Percentiles rank a stretch among this genome's conserved stretches.
Evolutionary conservation across 768 basidiomycete genomes (phyloP).

Genomic region (Mycena sanguinolenta): DNA sequence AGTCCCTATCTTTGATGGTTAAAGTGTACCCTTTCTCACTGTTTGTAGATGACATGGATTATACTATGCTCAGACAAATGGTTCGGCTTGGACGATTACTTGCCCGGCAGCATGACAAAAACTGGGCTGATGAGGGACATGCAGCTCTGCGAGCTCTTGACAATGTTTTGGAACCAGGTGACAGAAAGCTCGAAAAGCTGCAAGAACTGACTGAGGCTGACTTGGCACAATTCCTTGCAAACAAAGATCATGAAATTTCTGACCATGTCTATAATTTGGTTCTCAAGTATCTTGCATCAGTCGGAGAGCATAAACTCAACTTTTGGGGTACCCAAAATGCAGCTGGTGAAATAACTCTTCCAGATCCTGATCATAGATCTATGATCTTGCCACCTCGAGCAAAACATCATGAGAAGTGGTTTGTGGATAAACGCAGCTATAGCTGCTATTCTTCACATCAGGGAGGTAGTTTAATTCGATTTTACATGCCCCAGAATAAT

Average conservation of each 20-base stretch:
- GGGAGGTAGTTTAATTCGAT: conserved; percentile 14
- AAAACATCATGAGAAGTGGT: conserved; percentile 9
- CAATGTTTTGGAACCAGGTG: conserved; percentile 21
- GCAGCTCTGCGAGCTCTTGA: conserved; percentile 1
- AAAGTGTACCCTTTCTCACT: background rate
- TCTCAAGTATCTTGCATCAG: conserved; percentile 11
- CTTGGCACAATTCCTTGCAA: conserved; percentile 15
- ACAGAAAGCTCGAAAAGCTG: conserved; percentile 3
- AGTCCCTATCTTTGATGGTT: conserved; percentile 1
- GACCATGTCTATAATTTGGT: conserved; percentile 8
- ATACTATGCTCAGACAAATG: conserved; percentile 31
- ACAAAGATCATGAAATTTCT: conserved; percentile 11
- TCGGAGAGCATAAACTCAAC: conserved; percentile 20
- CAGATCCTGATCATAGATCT: conserved; percentile 10
- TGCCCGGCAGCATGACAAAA: conserved; percentile 20
- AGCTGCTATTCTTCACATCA: conserved; percentile 3
- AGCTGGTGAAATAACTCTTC: conserved; percentile 16
- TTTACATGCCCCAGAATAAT: conserved; percentile 15
- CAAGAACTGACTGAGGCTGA: conserved; percentile 9
- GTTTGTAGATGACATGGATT: conserved; percentile 33
- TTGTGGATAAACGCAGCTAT: conserved; percentile 23
- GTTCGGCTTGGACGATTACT: conserved; percentile 17
- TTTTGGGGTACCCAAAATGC: conserved; percentile 19
- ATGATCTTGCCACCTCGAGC: conserved; percentile 25
- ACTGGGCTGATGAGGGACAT: background rate